Evolutionary conservation across 495 filamentous ascomycete genomes (phyloP).

Genomic region (Letharia lupina): DNA sequence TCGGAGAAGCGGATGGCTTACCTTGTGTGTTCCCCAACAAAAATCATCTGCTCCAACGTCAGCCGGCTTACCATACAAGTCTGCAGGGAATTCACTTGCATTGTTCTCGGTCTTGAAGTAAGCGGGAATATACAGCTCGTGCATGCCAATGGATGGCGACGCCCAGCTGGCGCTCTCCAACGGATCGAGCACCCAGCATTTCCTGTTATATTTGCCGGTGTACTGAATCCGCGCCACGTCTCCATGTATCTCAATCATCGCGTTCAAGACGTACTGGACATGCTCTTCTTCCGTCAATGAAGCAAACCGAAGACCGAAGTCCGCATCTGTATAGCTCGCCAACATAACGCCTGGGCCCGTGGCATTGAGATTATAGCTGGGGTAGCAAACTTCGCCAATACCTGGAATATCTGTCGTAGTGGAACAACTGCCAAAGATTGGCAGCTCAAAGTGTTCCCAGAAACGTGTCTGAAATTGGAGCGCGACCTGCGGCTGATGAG

Average conservation of each 20-base stretch:
- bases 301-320: slow-evolving; percentile 38
- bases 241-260: slow-evolving; percentile 56
- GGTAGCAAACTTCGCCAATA: neutral
- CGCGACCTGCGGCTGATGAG: neutral
- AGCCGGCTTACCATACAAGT: neutral
- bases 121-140: slow-evolving; percentile 57
- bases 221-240: slow-evolving; percentile 46
- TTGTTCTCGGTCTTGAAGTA: slow-evolving; percentile 61
- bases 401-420: neutral
- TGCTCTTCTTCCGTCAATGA: slow-evolving; percentile 45
- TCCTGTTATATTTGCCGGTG: slow-evolving; percentile 49
- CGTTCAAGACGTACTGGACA: slow-evolving; percentile 34
- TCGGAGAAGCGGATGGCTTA: neutral
- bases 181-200: slow-evolving; percentile 52
- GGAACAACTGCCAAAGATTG: neutral
- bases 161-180: slow-evolving; percentile 50
- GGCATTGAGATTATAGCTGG: neutral
- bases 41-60: neutral
- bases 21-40: neutral
- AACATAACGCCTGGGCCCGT: slow-evolving; percentile 52
- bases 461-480: neutral
- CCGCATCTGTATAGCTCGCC: slow-evolving; percentile 45
- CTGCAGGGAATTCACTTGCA: slow-evolving; percentile 24
- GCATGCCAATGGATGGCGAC: slow-evolving; percentile 47
- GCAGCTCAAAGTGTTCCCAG: neutral